Percentiles rank a stretch among this genome's conserved stretches.
Conservation (phyloP, 1,284 basidiomycete species). For the Sporisorium exsertum region DNA sequence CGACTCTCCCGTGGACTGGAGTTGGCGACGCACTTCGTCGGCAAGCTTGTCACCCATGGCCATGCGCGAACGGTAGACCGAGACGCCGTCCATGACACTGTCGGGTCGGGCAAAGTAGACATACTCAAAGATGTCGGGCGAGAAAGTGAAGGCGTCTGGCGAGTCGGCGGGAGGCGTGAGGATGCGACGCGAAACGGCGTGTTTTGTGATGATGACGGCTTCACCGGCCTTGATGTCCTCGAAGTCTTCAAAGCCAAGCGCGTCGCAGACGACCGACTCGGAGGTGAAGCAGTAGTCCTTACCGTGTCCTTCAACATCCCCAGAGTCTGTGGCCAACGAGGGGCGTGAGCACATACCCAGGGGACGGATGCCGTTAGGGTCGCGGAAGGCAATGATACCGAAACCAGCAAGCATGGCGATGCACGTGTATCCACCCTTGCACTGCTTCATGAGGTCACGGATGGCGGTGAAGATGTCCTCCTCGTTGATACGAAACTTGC, state of each 20-base stretch:
- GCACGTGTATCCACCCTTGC: conserved; percentile 94
- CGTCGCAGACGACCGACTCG: conserved; percentile 96
- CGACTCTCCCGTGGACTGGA: conserved; percentile 74
- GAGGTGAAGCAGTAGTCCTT: conserved; percentile 90
- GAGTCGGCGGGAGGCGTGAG: conserved; percentile 53
- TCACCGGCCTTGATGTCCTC: conserved; percentile 93
- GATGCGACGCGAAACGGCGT: conserved; percentile 60
- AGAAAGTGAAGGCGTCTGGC: conserved; percentile 52
- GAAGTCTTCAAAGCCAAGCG: conserved; percentile 89
- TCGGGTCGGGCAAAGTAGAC: conserved; percentile 99
- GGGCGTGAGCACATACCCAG: conserved; percentile 71
- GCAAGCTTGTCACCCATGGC: conserved; percentile 98
- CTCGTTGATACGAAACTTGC: conserved; percentile 99
- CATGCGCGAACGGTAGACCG: conserved; percentile 97
- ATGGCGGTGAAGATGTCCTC: conserved; percentile 98
- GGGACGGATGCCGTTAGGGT: conserved; percentile 98
- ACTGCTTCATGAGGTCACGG: conserved; percentile 86
- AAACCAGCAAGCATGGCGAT: conserved; percentile 98
- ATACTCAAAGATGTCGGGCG: conserved; percentile 98
- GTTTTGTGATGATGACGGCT: conserved; percentile 88
- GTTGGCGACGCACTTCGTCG: conserved; percentile 82
- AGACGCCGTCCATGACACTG: conserved; percentile 95
- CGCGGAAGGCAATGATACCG: conserved; percentile 96
- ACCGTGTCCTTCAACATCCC: conserved; percentile 49
- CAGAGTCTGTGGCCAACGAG: conserved; percentile 25